Evolutionary conservation across 2,329 filamentous ascomycete species (phyloP).

Genomic region (Colletotrichum tanaceti): DNA sequence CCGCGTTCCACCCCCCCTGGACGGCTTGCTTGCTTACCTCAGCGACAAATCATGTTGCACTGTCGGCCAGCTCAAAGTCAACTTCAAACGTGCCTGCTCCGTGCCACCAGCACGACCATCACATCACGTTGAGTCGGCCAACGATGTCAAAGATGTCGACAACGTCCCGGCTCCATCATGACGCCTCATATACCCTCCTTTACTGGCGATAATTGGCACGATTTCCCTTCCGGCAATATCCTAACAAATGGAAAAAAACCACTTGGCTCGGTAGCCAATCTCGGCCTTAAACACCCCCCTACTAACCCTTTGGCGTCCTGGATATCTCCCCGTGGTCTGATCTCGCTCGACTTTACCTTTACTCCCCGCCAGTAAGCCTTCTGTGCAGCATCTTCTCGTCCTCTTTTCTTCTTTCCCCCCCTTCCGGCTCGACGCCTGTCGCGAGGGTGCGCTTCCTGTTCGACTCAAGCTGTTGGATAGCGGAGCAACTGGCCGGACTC

Average conservation of each 20-base stretch:
- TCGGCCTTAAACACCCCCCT: background rate
- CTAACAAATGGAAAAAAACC: background rate
- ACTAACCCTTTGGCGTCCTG: background rate
- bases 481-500: conserved; percentile 7
- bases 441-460: conserved; percentile 18
- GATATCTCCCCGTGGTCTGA: conserved; percentile 14
- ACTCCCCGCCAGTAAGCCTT: conserved; percentile 20
- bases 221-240: background rate
- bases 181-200: conserved; percentile 41
- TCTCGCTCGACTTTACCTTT: conserved; percentile 15
- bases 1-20: conserved; percentile 40
- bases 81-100: conserved; percentile 54
- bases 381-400: conserved; percentile 22
- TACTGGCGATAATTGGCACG: conserved; percentile 24
- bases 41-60: conserved; percentile 46
- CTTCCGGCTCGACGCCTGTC: conserved; percentile 18
- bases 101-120: conserved; percentile 45
- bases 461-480: conserved; percentile 9
- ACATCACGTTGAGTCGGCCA: conserved; percentile 36
- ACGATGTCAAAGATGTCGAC: conserved; percentile 25
- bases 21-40: conserved; percentile 41
- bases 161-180: conserved; percentile 24
- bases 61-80: conserved; percentile 50
- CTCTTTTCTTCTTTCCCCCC: background rate
- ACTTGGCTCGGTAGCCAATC: background rate